phyloP scores from a whole-genome alignment of 495 filamentous ascomycete species.

The Chaetomium fimeti region DNA sequence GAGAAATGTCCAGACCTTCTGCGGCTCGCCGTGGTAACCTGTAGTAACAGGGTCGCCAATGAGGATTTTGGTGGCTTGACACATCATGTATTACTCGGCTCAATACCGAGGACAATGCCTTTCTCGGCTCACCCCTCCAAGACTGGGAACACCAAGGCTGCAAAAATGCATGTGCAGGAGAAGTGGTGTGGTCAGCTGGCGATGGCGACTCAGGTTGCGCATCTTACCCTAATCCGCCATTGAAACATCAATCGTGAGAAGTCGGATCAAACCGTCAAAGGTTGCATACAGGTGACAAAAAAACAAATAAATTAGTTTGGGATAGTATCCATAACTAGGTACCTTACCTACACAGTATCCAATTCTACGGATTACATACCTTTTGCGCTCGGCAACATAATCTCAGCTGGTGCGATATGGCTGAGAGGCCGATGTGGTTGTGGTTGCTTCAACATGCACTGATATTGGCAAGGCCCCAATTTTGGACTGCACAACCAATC shows the following conservation, averaged over 20 bases:
- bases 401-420: neutral
- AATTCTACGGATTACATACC: too few relatives aligned
- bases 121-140: neutral
- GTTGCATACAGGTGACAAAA: too few relatives aligned
- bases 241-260: too few relatives aligned
- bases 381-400: neutral
- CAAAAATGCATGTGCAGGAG: too few relatives aligned
- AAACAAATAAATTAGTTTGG: too few relatives aligned
- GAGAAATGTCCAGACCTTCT: neutral
- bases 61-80: neutral
- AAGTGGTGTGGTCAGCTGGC: too few relatives aligned
- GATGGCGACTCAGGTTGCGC: too few relatives aligned
- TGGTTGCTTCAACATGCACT: neutral
- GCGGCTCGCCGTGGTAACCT: neutral
- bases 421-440: neutral
- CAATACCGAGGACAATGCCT: neutral
- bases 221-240: too few relatives aligned
- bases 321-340: too few relatives aligned
- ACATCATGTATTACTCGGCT: neutral
- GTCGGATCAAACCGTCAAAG: too few relatives aligned
- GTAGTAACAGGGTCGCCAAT: neutral
- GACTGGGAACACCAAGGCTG: too few relatives aligned
- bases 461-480: conserved; percentile 25
- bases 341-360: too few relatives aligned
- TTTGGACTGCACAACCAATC: conserved; percentile 30